A percentile compares a stretch with the other conserved stretches of the same genome.
phyloP scores from a whole-genome alignment of 163 green algal species.

The Scenedesmus sp. region DNA sequence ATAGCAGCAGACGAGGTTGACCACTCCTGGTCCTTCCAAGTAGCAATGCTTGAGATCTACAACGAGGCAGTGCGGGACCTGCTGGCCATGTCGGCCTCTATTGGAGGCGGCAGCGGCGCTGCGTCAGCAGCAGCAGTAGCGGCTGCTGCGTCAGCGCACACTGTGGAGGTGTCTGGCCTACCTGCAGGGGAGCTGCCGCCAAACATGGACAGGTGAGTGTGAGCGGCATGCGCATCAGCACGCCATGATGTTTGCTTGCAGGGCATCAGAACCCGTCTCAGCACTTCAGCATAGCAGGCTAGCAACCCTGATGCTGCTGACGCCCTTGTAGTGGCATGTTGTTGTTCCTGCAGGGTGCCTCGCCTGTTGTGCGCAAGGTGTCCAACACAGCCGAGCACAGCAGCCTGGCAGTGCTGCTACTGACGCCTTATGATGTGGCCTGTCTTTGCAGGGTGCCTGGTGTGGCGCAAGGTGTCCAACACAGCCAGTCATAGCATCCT shows the following conservation, averaged over 20 bases:
- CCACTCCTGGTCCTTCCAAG: conserved; percentile 45
- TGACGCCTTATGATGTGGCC: neutral
- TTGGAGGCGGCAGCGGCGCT: neutral
- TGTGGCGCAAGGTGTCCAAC: conserved; percentile 70
- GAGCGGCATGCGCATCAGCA: too few relatives aligned
- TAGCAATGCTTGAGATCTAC: conserved; percentile 79
- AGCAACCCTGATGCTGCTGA: neutral
- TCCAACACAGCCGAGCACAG: conserved; percentile 43
- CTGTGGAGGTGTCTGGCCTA: conserved; percentile 66
- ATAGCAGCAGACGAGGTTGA: conserved; percentile 63
- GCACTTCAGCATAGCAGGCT: neutral
- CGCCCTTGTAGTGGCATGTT: neutral
- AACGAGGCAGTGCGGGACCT: conserved; percentile 75
- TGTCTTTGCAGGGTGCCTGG: conserved; percentile 18
- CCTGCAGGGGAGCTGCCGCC: conserved; percentile 66
- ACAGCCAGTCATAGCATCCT: too few relatives aligned
- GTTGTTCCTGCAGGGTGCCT: conserved; percentile 16
- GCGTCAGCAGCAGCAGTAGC: conserved; percentile 46
- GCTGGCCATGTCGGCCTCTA: conserved; percentile 39
- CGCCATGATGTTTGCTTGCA: neutral
- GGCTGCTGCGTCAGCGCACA: conserved; percentile 63
- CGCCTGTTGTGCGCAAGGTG: conserved; percentile 68
- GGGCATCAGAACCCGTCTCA: neutral
- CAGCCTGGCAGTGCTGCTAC: neutral
- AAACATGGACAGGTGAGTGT: conserved; percentile 57